Evolutionary conservation across 257 asterid species (phyloP).

Genomic region (Solanum etuberosum): DNA sequence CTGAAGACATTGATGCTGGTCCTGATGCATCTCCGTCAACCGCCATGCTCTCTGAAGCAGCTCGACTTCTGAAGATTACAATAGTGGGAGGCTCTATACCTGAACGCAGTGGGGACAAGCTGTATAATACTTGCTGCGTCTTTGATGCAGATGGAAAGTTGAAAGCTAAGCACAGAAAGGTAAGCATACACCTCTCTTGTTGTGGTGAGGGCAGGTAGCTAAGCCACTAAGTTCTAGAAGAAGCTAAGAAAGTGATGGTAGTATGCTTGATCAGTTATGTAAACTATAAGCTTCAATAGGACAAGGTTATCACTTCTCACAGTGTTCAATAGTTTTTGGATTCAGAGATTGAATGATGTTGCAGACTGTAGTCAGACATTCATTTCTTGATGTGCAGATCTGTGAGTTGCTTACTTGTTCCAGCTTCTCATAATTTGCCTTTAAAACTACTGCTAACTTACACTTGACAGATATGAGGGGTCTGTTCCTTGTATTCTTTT

Average conservation of each 20-base stretch:
- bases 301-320: neutral
- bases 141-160: constrained; percentile 79
- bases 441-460: neutral
- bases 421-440: neutral
- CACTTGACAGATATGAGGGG: neutral
- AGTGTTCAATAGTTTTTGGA: neutral
- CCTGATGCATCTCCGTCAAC: constrained; percentile 81
- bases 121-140: constrained; percentile 86
- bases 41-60: constrained; percentile 81
- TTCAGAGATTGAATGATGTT: neutral
- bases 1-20: constrained; percentile 95
- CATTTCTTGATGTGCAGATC: neutral
- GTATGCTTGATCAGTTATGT: neutral
- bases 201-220: neutral
- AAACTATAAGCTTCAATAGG: neutral
- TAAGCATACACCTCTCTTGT: constrained; percentile 9
- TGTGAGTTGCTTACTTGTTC: neutral
- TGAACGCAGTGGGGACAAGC: constrained; percentile 71
- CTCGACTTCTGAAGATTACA: constrained; percentile 60
- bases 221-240: neutral
- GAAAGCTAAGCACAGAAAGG: constrained; percentile 95
- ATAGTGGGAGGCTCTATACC: constrained; percentile 93
- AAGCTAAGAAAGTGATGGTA: neutral
- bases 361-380: neutral
- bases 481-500: neutral